Evolutionary conservation across 345 rosid species (phyloP).

Genomic region (Viola odorata): DNA sequence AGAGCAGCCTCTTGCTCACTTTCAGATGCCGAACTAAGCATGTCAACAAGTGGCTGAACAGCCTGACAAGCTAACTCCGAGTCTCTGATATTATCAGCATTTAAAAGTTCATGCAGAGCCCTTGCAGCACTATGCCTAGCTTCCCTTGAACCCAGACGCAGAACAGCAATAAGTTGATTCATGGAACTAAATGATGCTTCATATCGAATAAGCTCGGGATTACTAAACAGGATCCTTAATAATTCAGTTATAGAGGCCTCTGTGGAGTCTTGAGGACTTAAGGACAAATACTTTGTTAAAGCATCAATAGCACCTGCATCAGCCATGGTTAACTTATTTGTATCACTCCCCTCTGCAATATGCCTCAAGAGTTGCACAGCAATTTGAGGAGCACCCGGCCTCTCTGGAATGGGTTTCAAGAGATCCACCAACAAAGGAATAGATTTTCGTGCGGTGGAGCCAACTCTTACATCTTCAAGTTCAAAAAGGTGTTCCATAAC

Average conservation of each 20-base stretch:
- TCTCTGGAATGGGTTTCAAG: constrained; percentile 78
- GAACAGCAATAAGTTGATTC: constrained; percentile 83
- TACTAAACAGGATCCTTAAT: constrained; percentile 61
- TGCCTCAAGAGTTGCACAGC: constrained; percentile 59
- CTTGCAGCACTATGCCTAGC: constrained; percentile 79
- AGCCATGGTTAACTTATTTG: constrained; percentile 69
- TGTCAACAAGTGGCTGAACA: constrained; percentile 75
- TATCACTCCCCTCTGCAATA: constrained; percentile 66
- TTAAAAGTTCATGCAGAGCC: constrained; percentile 71
- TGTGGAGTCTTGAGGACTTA: constrained; percentile 76
- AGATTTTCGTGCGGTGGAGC: constrained; percentile 66
- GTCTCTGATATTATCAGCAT: constrained; percentile 60
- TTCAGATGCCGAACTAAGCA: constrained; percentile 65
- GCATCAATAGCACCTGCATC: constrained; percentile 96
- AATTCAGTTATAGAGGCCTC: constrained; percentile 69
- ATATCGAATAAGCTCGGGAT: constrained; percentile 59
- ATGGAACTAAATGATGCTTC: constrained; percentile 63
- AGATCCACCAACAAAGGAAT: constrained; percentile 87
- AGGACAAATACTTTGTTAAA: constrained; percentile 66
- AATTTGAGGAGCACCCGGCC: constrained; percentile 81
- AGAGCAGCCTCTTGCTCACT: constrained; percentile 76
- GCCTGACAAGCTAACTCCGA: constrained; percentile 74
- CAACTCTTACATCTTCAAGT: constrained; percentile 70
- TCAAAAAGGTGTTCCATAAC: constrained; percentile 64
- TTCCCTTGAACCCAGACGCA: constrained; percentile 66